Evolutionary conservation across 139 green algal species (phyloP), one percentile per base, ranked within the genome.

Genomic region (Micractinium conductrix): DNA sequence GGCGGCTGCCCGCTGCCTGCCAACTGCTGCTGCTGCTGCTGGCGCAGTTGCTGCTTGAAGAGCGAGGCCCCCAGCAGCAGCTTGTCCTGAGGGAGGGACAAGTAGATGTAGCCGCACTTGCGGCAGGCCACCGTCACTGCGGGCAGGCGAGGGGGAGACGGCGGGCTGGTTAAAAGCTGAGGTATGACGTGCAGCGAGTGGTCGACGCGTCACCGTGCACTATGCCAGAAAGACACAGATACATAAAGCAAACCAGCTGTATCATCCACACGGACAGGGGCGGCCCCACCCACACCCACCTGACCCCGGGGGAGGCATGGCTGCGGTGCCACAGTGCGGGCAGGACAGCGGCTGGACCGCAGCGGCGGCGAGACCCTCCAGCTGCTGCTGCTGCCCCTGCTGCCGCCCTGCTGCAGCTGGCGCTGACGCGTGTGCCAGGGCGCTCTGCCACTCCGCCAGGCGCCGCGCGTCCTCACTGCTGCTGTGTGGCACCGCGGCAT

Each of bases 21-120:
- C 44, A 10, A 28, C 37, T 65, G 65, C 44, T 63, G 72, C 72
- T 79, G 76, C 53, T 81, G 76, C 38, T 37, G 76, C 24, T 73
- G 53, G 10, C n/a, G n/a, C 21, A 8, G 3, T 17, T 28, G 2
- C 43, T 26, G n/a, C n/a, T n/a, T n/a, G 38, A 88, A 88, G 2
- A 88, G 84, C 0, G 84, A 88, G 44, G 84, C 79, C 3, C 84
- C 84, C 24, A 88, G 65, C 84, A 84, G 48, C 55, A 90, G 87
- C 44, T 86, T 92, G n/a, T 91, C 69, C 43, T 80, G 87, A 1
- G 87, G 81, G 24, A 90, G 89, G 44, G 65, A 81, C 33, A 90
- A 63, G 55, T 73, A 90, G 35, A n/a, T 63, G 74, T 73, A 80
- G 35, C 70, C 33, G 75, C 87, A 90, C 30, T 74, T 63, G 24